Evolutionary conservation across 768 basidiomycete genomes (phyloP).

Genomic region (Panaeolus papilionaceus): DNA sequence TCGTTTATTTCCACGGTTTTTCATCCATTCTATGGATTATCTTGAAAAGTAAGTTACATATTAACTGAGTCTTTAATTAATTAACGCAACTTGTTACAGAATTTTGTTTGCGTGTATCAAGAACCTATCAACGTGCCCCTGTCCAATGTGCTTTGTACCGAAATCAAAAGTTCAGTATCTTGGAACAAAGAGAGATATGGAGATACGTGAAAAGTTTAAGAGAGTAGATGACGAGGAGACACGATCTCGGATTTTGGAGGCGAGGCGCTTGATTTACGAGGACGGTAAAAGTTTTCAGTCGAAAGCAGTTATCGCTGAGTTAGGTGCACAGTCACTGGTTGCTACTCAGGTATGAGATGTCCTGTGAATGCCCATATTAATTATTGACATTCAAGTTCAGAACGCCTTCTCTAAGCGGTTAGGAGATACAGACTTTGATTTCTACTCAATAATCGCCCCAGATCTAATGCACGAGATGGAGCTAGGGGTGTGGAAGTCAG

Average conservation of each 20-base stretch:
- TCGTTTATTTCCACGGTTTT: constrained; percentile 12
- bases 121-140: not conserved
- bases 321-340: not conserved
- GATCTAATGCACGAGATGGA: constrained; percentile 46
- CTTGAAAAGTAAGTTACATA: not conserved
- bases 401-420: constrained; percentile 28
- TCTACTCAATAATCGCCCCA: constrained; percentile 34
- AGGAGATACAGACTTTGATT: constrained; percentile 28
- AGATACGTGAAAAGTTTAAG: not conserved
- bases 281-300: not conserved
- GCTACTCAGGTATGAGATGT: not conserved
- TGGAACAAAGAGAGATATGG: not conserved
- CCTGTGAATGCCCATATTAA: too few relatives aligned
- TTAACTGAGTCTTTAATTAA: not conserved
- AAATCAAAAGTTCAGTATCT: not conserved
- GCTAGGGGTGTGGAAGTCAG: constrained; percentile 41
- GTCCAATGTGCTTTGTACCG: not conserved
- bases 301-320: not conserved
- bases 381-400: too few relatives aligned
- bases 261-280: not conserved
- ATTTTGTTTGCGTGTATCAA: constrained; percentile 1
- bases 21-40: not conserved
- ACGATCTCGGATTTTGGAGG: not conserved
- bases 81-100: not conserved
- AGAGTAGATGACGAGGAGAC: not conserved